These are phyloP conservation scores for Mycogone perniciosa DNA, from an alignment of 2,329 filamentous ascomycete species.

Conservation along the genomic window DNA sequence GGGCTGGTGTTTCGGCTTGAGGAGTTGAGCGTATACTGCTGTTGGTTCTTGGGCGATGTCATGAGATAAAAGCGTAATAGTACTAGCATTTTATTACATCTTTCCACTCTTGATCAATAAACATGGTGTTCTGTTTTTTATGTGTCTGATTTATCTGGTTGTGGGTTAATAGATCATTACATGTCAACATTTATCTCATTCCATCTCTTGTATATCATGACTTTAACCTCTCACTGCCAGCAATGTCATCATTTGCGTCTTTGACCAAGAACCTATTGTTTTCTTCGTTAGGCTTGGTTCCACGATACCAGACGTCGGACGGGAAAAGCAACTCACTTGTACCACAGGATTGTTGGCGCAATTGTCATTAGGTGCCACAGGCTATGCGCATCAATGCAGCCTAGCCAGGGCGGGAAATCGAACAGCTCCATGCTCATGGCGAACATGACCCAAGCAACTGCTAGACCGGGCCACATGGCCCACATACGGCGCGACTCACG, in stretches of 20 bases:
- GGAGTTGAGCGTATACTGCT: not conserved
- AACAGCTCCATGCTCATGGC: constrained; percentile 95
- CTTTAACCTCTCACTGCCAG: constrained; percentile 62
- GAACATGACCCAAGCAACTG: constrained; percentile 84
- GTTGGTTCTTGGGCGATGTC: not conserved
- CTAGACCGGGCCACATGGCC: constrained; percentile 84
- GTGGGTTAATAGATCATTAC: not conserved
- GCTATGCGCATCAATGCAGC: constrained; percentile 85
- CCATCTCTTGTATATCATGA: constrained; percentile 28
- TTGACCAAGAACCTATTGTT: constrained; percentile 69
- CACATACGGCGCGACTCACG: constrained; percentile 64
- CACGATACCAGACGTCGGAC: not conserved
- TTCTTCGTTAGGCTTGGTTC: too few species aligned
- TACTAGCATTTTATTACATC: not conserved
- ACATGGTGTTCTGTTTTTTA: not conserved
- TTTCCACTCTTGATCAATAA: not conserved
- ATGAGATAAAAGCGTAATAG: not conserved
- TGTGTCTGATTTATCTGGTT: not conserved
- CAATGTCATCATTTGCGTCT: constrained; percentile 77
- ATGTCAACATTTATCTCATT: not conserved
- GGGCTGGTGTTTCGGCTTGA: not conserved
- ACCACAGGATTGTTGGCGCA: constrained; percentile 81
- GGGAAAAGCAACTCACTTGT: constrained; percentile 62
- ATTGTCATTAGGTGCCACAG: constrained; percentile 96
- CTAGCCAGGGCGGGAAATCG: constrained; percentile 81